Base-by-base conservation (phyloP, 192 early-diverging fungal genomes). In the Helicostylum pulchrum region DNA sequence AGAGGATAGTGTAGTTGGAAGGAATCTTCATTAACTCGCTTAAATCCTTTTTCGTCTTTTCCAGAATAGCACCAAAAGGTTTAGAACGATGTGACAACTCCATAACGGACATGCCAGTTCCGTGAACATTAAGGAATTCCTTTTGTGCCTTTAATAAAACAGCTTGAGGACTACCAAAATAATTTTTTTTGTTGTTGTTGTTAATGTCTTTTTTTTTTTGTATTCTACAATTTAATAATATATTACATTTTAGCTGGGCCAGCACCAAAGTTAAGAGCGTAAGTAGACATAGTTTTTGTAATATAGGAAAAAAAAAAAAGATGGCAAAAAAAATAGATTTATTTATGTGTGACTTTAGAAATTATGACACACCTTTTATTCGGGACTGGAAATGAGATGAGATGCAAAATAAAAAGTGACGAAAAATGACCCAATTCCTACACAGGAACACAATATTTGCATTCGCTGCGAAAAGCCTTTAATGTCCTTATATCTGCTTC, bases 11-110 rank as follows among this genome's bases (percentile, higher is more conserved):
- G 81, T 99, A 96, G 83, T 94, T 92, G 61, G 82, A 80, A 30
- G 96, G 96, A 47, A 99, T 82, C n/a, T 79, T 68, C 48, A 98
- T 79, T 11, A 96, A 72, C 2, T 67, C 64, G 11, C 85, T 83
- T 49, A 96, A 85, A 20, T 91, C 79, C 2, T 73, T 66, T 66
- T 97, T 88, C 8, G 97, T 89, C 17, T 77, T 77, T 56, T 79
- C 72, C 66, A 94, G 80, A 65, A 96, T 86, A 14, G 70, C 68
- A 45, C 88, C 91, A 64, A 95, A 99, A 9, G 83, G 77, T 63
- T 83, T 84, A 30, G 92, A 92, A 42, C 97, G 92, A 71, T 99
- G 96, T 7, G 94, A 96, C 72, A 99, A 79, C 68, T 98, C 96
- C 86, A 99, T 86, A 53, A 99, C 85, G 0, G 94, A 96, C 83